A percentile compares a stretch with the other conserved stretches of the same genome.
These are phyloP conservation scores for Salicornia ramosissima DNA, from an alignment of 148 eudicot species.

Conservation along the genomic window DNA sequence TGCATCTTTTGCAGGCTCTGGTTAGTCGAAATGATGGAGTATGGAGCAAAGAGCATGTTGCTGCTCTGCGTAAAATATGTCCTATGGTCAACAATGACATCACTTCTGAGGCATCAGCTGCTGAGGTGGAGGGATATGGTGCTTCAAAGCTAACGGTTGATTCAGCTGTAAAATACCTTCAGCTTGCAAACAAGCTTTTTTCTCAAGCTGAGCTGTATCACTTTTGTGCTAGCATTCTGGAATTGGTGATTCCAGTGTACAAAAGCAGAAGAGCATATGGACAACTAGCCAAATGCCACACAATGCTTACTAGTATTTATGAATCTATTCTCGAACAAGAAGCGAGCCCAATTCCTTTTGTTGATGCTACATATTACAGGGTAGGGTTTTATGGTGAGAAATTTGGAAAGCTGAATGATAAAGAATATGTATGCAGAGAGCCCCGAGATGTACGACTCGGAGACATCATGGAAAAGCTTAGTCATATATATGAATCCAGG, in stretches of 20 bases:
- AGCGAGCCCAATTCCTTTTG: constrained; percentile 96
- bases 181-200: constrained; percentile 97
- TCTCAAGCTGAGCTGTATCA: constrained; percentile 95
- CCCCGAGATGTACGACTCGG: constrained; percentile 97
- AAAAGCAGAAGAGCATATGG: constrained; percentile 96
- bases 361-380: constrained; percentile 96
- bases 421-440: constrained; percentile 90
- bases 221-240: constrained; percentile 94
- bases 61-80: constrained; percentile 85
- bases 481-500: constrained; percentile 91
- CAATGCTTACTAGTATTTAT: constrained; percentile 89
- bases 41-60: constrained; percentile 87
- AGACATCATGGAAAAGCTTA: constrained; percentile 98
- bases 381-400: constrained; percentile 98
- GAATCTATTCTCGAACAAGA: constrained; percentile 99
- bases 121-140: constrained; percentile 99
- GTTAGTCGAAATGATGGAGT: constrained; percentile 96
- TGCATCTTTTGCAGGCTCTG: constrained; percentile 59
- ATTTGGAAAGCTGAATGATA: constrained; percentile 81
- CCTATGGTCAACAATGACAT: constrained; percentile 93
- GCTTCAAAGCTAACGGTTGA: constrained; percentile 98
- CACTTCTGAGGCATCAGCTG: constrained; percentile 86
- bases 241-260: constrained; percentile 94
- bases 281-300: constrained; percentile 95
- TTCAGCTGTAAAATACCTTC: constrained; percentile 94